Conservation (phyloP, 2,329 filamentous ascomycete genomes). For the Trichoderma oligosporum region DNA sequence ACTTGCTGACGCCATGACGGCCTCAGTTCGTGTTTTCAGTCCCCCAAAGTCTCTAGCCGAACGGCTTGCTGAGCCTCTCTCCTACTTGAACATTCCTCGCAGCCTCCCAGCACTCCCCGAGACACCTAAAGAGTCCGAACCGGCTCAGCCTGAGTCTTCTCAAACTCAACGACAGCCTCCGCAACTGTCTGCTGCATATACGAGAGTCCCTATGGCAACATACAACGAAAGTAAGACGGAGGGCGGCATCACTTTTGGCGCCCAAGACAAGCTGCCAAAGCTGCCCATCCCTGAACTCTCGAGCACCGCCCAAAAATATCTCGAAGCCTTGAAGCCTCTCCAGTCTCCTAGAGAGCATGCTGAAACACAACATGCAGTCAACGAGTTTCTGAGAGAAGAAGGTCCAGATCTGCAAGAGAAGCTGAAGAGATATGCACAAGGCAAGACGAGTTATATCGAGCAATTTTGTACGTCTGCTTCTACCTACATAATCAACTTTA, state of each 20-base stretch:
- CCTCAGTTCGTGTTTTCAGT: constrained; percentile 42
- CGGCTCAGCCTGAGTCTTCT: neutral
- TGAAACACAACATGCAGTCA: constrained; percentile 74
- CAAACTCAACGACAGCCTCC: constrained; percentile 19
- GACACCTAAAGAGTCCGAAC: constrained; percentile 20
- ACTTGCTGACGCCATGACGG: constrained; percentile 36
- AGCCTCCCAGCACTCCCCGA: constrained; percentile 31
- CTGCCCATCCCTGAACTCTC: constrained; percentile 89
- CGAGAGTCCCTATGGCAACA: constrained; percentile 50
- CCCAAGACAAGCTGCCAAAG: constrained; percentile 84
- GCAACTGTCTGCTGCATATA: constrained; percentile 35
- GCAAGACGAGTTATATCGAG: constrained; percentile 94
- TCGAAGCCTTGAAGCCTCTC: constrained; percentile 73
- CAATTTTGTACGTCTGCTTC: constrained; percentile 79
- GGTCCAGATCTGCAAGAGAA: constrained; percentile 84
- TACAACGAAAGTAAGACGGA: constrained; percentile 52
- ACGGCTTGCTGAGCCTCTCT: constrained; percentile 51
- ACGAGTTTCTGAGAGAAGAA: constrained; percentile 77
- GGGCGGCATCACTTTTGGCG: constrained; percentile 80
- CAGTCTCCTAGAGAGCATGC: constrained; percentile 77
- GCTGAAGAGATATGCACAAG: constrained; percentile 83
- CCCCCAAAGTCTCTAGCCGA: constrained; percentile 69
- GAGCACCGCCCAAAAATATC: constrained; percentile 71
- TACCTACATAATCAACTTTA: no score
- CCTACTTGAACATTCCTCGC: constrained; percentile 38